Base-by-base conservation (phyloP, 192 early-diverging fungal species). In the Coemansia sp. region DNA sequence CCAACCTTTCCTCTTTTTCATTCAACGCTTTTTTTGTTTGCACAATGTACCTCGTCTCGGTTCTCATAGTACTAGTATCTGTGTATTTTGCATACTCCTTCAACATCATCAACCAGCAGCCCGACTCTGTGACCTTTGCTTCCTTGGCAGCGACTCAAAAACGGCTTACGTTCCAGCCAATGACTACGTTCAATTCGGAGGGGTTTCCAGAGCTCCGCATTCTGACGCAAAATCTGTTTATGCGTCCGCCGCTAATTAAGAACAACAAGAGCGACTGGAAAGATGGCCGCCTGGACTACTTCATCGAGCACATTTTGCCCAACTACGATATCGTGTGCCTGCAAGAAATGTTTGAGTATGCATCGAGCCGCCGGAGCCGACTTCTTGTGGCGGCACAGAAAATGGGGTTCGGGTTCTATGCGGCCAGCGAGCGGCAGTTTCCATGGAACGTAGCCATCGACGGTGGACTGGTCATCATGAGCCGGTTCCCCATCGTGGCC, bases 331-430 rank as follows among this genome's bases (percentile, higher is more conserved):
- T 95, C 18, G 84, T 95, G 28, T 84, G 86, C 43, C 78, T 95
- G 63, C 92, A 95, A 67, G 93, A 95, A 65, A 86, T 90, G 63
- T 95, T 90, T 81, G 87, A 89, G 29, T 95, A 87, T 71, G 91
- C 85, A 7, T 78, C 72, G 7, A 84, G 84, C 20, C 64, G 82
- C 8, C 84, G 93, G 7, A 83, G 84, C 48, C 66, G 81, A 30
- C 63, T 95, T 34, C 69, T 93, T 29, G 69, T 62, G 18, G 80
- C 77, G 40, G 93, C 91, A 6, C 73, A 86, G 55, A 74, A 87
- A 62, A 56, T 79, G 3, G 92, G 92, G 25, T 93, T 90, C 63
- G 84, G 82, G 59, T 87, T 84, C 62, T 86, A 85, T 58, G 71
- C 90, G 20, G 81, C 83, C n/a, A 87, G 84, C 16, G 81, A 84